These are phyloP conservation scores for Kodamaea derodonti DNA, from an alignment of 1,139 yeast species.

Conservation along the genomic window DNA sequence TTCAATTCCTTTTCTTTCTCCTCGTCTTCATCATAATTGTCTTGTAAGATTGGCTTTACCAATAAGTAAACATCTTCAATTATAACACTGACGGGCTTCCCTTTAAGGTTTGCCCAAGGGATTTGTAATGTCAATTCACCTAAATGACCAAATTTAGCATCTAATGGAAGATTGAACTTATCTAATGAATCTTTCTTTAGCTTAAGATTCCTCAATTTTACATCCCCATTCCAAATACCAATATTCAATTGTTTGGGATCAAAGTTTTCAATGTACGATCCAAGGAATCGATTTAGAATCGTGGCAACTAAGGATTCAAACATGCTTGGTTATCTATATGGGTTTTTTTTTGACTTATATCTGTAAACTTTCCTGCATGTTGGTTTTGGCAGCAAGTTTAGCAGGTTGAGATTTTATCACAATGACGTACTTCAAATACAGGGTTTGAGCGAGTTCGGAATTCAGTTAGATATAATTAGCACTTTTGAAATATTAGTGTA, in stretches of 20 bases:
- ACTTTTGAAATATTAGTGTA: no score
- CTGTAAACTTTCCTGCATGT: no score
- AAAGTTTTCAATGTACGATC: conserved; percentile 85
- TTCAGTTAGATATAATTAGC: no score
- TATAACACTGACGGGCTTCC: conserved; percentile 87
- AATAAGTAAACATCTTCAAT: conserved; percentile 84
- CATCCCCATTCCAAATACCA: conserved; percentile 98
- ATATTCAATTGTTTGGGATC: conserved; percentile 92
- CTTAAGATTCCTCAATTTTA: conserved; percentile 70
- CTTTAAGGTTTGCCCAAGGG: conserved; percentile 94
- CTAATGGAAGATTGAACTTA: conserved; percentile 76
- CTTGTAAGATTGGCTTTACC: conserved; percentile 64
- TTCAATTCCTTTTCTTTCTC: conserved; percentile 61
- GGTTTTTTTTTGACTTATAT: no score
- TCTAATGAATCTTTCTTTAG: conserved; percentile 84
- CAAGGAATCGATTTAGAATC: conserved; percentile 50
- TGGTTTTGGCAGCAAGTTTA: no score
- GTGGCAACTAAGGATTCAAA: conserved; percentile 57
- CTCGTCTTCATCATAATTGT: conserved; percentile 59
- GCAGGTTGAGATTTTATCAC: no score
- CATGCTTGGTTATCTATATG: no score
- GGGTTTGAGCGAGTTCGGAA: no score
- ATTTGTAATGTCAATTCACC: conserved; percentile 89
- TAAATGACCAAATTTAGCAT: conserved; percentile 86
- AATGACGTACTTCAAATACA: no score